Conservation (phyloP, 768 basidiomycete genomes). For the Coprinopsis sp. region DNA sequence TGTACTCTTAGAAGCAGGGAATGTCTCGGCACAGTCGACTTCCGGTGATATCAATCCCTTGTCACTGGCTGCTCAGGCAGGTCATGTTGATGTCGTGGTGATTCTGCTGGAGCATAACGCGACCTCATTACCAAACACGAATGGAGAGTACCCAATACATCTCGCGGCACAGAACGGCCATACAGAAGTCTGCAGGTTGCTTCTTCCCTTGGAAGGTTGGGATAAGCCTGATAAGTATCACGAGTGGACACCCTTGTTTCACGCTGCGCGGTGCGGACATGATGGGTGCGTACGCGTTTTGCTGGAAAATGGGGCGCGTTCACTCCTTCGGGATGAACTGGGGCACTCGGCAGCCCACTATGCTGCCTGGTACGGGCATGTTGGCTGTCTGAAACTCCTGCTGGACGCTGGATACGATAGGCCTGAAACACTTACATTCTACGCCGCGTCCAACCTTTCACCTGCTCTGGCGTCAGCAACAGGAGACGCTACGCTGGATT, state of each 20-base stretch:
- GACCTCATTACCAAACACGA: slow-evolving; percentile 77
- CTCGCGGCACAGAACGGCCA: slow-evolving; percentile 93
- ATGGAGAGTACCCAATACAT: slow-evolving; percentile 97
- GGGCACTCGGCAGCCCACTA: slow-evolving; percentile 86
- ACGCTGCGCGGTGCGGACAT: slow-evolving; percentile 87
- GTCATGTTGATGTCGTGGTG: slow-evolving; percentile 77
- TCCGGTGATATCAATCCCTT: slow-evolving; percentile 78
- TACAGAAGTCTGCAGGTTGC: slow-evolving; percentile 71
- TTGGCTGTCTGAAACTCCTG: slow-evolving; percentile 59
- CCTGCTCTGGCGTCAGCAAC: slow-evolving; percentile 36
- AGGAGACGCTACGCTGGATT: slow-evolving; percentile 36
- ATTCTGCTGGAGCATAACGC: slow-evolving; percentile 77
- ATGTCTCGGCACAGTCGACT: slow-evolving; percentile 57
- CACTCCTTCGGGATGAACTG: slow-evolving; percentile 78
- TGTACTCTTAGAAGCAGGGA: slow-evolving; percentile 73
- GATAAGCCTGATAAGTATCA: slow-evolving; percentile 93
- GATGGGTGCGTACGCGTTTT: slow-evolving; percentile 70
- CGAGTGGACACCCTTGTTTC: slow-evolving; percentile 97
- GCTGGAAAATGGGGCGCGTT: slow-evolving; percentile 71
- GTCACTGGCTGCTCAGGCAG: slow-evolving; percentile 86
- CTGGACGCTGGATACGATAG: slow-evolving; percentile 38
- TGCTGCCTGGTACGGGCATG: slow-evolving; percentile 94
- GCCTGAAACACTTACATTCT: slow-evolving; percentile 20
- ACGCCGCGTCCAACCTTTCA: slow-evolving; percentile 28
- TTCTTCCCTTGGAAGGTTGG: slow-evolving; percentile 73